Conservation (phyloP, 441 rosid species). For the Pelargonium hybrid region DNA sequence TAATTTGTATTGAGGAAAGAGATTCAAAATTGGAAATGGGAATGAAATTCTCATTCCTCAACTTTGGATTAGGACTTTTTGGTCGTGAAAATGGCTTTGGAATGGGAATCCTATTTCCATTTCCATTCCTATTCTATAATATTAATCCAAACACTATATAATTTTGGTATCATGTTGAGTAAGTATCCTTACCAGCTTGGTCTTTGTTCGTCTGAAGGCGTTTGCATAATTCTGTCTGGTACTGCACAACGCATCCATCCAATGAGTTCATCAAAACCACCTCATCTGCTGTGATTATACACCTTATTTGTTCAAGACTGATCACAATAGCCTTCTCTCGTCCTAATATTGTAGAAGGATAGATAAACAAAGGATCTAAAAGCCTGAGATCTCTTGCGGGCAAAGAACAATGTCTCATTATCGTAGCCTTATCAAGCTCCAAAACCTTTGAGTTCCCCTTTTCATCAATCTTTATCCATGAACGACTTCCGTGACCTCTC, state of each 20-base stretch:
- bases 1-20: no score
- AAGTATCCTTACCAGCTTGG: slow-evolving; percentile 35
- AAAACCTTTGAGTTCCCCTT: slow-evolving; percentile 53
- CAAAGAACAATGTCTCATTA: slow-evolving; percentile 89
- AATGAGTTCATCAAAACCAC: slow-evolving; percentile 81
- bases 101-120: no score
- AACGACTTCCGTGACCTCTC: slow-evolving; percentile 82
- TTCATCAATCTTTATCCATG: slow-evolving; percentile 83
- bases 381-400: slow-evolving; percentile 90
- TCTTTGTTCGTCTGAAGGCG: slow-evolving; percentile 62
- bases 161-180: not conserved
- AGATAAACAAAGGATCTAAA: slow-evolving; percentile 87
- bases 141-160: no score
- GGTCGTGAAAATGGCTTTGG: no score
- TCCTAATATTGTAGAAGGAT: slow-evolving; percentile 77
- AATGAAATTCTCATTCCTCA: no score
- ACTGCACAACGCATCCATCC: slow-evolving; percentile 62
- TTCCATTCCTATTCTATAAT: no score
- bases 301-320: slow-evolving; percentile 82
- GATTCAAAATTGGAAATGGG: no score
- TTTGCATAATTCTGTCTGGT: slow-evolving; percentile 67
- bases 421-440: slow-evolving; percentile 77
- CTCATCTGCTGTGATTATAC: slow-evolving; percentile 89
- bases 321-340: slow-evolving; percentile 91
- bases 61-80: no score